Percentiles rank a stretch among this genome's conserved stretches.
Evolutionary conservation across 805 yeast species (phyloP).

Genomic region (Blastobotrys peoriensis): DNA sequence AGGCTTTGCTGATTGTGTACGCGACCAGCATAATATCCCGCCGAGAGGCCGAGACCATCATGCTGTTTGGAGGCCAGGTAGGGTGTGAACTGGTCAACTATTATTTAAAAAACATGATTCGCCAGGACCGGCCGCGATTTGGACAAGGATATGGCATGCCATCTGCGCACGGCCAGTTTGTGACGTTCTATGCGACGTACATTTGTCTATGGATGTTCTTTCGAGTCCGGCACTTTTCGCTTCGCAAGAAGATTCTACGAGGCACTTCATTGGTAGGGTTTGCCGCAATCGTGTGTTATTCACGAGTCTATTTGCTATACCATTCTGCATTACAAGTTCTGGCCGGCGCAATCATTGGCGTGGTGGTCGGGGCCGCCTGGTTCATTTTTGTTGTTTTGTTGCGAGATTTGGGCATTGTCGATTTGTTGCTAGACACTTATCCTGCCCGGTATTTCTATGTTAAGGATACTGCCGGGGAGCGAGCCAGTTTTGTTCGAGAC

Average conservation of each 20-base stretch:
- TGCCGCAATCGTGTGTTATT: constrained; percentile 47
- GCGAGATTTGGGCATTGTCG: constrained; percentile 63
- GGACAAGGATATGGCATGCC: constrained; percentile 87
- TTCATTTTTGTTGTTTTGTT: constrained; percentile 46
- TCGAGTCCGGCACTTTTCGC: constrained; percentile 27
- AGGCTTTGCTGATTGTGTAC: constrained; percentile 68
- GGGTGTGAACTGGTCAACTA: constrained; percentile 68
- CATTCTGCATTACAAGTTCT: constrained; percentile 69
- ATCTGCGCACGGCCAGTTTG: constrained; percentile 91
- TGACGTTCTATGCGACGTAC: constrained; percentile 64
- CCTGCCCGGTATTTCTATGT: constrained; percentile 38
- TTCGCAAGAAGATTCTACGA: constrained; percentile 23
- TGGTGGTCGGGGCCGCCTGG: constrained; percentile 51
- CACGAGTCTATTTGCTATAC: constrained; percentile 73
- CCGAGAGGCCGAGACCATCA: constrained; percentile 78
- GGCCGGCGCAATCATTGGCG: constrained; percentile 66
- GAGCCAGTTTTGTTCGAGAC: constrained; percentile 24
- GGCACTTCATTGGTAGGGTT: constrained; percentile 18
- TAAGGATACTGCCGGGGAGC: constrained; percentile 34
- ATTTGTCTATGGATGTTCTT: constrained; percentile 29
- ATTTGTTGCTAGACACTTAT: constrained; percentile 57
- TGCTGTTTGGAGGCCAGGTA: constrained; percentile 82
- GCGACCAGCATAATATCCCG: constrained; percentile 78
- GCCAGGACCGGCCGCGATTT: constrained; percentile 66
- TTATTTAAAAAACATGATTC: constrained; percentile 53